phyloP scores from a whole-genome alignment of 2,329 filamentous ascomycete species.

The Hymenoscyphus albidus region DNA sequence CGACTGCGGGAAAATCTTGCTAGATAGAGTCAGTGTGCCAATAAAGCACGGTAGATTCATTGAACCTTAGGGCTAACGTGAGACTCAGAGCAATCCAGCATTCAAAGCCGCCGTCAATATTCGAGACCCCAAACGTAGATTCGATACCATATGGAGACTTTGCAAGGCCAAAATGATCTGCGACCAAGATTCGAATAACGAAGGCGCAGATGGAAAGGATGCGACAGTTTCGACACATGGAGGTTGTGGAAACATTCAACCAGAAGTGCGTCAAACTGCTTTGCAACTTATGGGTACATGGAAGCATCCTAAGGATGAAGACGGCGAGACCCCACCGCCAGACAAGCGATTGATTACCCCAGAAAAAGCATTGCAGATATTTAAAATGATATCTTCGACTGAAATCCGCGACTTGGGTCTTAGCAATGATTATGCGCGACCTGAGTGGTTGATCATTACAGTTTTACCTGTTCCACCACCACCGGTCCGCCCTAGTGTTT shows the following conservation, averaged over 20 bases:
- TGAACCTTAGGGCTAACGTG: slow-evolving; percentile 58
- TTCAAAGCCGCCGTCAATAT: slow-evolving; percentile 78
- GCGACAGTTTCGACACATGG: slow-evolving; percentile 62
- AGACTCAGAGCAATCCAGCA: slow-evolving; percentile 72
- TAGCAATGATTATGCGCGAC: slow-evolving; percentile 90
- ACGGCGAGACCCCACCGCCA: slow-evolving; percentile 62
- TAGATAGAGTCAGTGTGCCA: slow-evolving; percentile 91
- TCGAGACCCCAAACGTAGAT: slow-evolving; percentile 90
- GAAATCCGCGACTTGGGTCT: slow-evolving; percentile 85
- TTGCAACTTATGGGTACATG: slow-evolving; percentile 74
- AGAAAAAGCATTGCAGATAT: slow-evolving; percentile 78
- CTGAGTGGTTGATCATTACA: slow-evolving; percentile 97
- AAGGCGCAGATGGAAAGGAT: slow-evolving; percentile 55
- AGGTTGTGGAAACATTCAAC: slow-evolving; percentile 89
- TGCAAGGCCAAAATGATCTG: slow-evolving; percentile 87
- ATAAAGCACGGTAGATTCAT: slow-evolving; percentile 49
- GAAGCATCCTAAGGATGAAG: slow-evolving; percentile 72
- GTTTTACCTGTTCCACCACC: slow-evolving; percentile 94
- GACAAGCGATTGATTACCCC: slow-evolving; percentile 82
- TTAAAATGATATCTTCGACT: slow-evolving; percentile 76
- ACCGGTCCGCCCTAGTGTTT: slow-evolving; percentile 93
- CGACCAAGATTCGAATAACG: slow-evolving; percentile 71
- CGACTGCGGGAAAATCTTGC: slow-evolving; percentile 96
- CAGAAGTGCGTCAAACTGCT: slow-evolving; percentile 81
- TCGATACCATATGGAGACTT: slow-evolving; percentile 85